These are phyloP conservation scores for Plectranthus barbatus DNA, from an alignment of 257 asterid genomes.

Conservation along the genomic window DNA sequence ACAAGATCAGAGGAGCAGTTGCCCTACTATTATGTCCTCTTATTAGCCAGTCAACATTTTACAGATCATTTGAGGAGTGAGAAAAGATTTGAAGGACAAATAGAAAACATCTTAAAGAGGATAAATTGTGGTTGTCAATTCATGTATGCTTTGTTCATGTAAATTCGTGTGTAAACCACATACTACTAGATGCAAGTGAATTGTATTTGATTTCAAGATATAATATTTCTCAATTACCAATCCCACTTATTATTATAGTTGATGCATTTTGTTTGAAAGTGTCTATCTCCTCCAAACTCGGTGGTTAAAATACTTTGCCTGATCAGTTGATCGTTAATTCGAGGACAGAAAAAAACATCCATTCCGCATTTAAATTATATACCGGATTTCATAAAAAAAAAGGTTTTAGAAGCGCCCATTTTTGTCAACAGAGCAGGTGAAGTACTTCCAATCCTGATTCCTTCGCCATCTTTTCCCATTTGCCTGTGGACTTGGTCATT, in stretches of 20 bases:
- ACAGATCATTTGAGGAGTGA: not conserved
- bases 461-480: conserved; percentile 7
- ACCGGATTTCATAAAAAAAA: too few relatives aligned
- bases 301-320: too few relatives aligned
- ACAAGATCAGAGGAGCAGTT: conserved; percentile 18
- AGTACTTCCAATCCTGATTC: not conserved
- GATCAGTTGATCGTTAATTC: not conserved
- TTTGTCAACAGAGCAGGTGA: conserved; percentile 56
- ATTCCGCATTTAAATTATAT: not conserved
- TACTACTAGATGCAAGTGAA: too few relatives aligned
- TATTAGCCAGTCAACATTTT: conserved; percentile 4
- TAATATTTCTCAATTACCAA: too few relatives aligned
- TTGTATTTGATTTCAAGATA: too few relatives aligned
- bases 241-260: too few relatives aligned
- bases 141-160: not conserved
- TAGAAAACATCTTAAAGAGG: not conserved
- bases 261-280: too few relatives aligned
- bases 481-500: conserved; percentile 19
- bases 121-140: not conserved
- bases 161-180: too few relatives aligned
- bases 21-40: conserved; percentile 16
- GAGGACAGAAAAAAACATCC: too few relatives aligned
- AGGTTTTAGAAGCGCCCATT: not conserved
- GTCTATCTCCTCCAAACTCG: too few relatives aligned
- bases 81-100: not conserved